These are phyloP conservation scores for Daldinia childiae DNA, from an alignment of 495 filamentous ascomycete genomes.

Conservation along the genomic window DNA sequence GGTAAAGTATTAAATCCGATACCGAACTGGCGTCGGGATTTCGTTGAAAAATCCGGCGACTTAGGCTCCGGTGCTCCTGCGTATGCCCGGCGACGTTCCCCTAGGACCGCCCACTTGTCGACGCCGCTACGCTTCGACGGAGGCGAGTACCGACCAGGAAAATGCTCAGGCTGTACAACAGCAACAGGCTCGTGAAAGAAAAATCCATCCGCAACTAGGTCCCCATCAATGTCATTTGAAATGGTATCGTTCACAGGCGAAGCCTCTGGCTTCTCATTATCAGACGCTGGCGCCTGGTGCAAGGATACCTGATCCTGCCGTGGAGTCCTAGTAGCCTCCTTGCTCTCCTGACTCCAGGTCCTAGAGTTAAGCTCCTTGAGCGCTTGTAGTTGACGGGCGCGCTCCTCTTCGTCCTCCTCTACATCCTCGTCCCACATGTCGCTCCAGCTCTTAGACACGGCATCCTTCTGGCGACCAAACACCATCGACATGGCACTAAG, in stretches of 20 bases:
- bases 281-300: slow-evolving; percentile 57
- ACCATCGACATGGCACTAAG: slow-evolving; percentile 68
- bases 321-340: slow-evolving; percentile 55
- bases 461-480: slow-evolving; percentile 76
- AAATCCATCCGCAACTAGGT: slow-evolving; percentile 70
- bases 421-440: slow-evolving; percentile 94
- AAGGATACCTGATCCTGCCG: slow-evolving; percentile 57
- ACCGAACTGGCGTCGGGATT: slow-evolving; percentile 49
- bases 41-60: slow-evolving; percentile 53
- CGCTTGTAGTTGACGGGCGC: slow-evolving; percentile 65
- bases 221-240: slow-evolving; percentile 61
- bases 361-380: slow-evolving; percentile 79
- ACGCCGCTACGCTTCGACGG: slow-evolving; percentile 62
- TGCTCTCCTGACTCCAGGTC: slow-evolving; percentile 83
- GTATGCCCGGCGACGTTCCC: slow-evolving; percentile 77
- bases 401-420: slow-evolving; percentile 70
- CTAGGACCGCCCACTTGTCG: slow-evolving; percentile 89
- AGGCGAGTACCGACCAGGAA: slow-evolving; percentile 61
- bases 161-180: slow-evolving; percentile 47
- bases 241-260: slow-evolving; percentile 53
- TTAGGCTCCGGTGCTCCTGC: slow-evolving; percentile 59
- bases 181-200: slow-evolving; percentile 70
- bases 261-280: slow-evolving; percentile 51
- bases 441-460: slow-evolving; percentile 95
- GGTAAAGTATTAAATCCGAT: slow-evolving; percentile 48